A percentile compares a stretch with the other conserved stretches of the same genome.
Evolutionary conservation across 768 basidiomycete genomes (phyloP).

Genomic region (Russula virescens): DNA sequence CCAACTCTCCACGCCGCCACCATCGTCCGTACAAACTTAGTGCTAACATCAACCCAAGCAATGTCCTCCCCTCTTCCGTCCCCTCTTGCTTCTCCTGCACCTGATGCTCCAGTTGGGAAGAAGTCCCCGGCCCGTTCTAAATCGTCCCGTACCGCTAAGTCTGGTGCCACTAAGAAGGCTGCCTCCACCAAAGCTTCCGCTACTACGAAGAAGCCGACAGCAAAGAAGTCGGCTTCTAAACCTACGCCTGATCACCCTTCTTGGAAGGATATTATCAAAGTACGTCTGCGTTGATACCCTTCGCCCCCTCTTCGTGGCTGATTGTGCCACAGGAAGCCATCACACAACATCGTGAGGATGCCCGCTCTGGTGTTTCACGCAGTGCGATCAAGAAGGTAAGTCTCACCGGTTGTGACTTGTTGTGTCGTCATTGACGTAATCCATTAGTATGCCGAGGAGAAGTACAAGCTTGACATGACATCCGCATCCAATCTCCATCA

Average conservation of each 20-base stretch:
- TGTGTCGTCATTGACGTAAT: neutral
- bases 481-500: constrained; percentile 39
- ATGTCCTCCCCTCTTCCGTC: constrained; percentile 23
- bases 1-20: constrained; percentile 11
- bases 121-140: constrained; percentile 15
- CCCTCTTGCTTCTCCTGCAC: constrained; percentile 17
- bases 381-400: constrained; percentile 58
- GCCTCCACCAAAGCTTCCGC: constrained; percentile 14
- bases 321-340: constrained; percentile 60
- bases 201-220: constrained; percentile 21
- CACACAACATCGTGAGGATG: constrained; percentile 53
- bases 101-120: constrained; percentile 10
- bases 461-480: constrained; percentile 46
- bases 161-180: constrained; percentile 20
- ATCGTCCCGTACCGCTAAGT: constrained; percentile 17
- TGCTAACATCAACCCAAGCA: neutral
- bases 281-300: constrained; percentile 13
- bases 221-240: constrained; percentile 20
- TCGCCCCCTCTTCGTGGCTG: neutral
- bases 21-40: neutral
- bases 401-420: neutral
- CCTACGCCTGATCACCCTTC: constrained; percentile 30
- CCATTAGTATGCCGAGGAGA: constrained; percentile 46
- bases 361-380: constrained; percentile 69
- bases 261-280: constrained; percentile 38